Conservation (phyloP, 257 asterid genomes). For the Plantago elongata region DNA sequence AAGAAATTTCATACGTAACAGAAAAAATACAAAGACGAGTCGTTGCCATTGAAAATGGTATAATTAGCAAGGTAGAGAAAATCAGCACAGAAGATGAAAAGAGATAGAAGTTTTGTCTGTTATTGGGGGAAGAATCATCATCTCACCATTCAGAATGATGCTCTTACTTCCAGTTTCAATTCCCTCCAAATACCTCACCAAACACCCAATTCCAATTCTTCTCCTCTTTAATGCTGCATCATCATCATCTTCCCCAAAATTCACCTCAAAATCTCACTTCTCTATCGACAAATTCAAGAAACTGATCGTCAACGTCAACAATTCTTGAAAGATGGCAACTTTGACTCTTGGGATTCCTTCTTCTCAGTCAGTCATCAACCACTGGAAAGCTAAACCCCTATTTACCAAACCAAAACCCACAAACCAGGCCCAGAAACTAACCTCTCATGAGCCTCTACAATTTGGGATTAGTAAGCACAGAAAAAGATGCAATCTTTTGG, state of each 20-base stretch:
- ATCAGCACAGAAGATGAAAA: not conserved
- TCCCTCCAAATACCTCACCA: constrained; percentile 16
- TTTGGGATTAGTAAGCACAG: constrained; percentile 22
- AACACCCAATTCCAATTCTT: not conserved
- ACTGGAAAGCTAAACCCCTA: constrained; percentile 25
- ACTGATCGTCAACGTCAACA: constrained; percentile 7
- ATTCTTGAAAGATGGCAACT: constrained; percentile 34
- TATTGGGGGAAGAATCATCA: constrained; percentile 13
- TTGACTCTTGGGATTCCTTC: constrained; percentile 29
- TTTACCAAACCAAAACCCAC: constrained; percentile 26
- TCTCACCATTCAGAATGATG: constrained; percentile 10
- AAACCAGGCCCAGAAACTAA: not conserved
- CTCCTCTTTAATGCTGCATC: constrained; percentile 6
- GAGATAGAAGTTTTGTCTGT: constrained; percentile 11
- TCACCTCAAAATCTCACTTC: not conserved
- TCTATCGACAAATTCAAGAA: not conserved
- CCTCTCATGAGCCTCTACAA: constrained; percentile 24
- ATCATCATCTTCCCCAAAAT: not conserved
- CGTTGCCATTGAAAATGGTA: too few relatives aligned
- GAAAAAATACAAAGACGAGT: too few relatives aligned
- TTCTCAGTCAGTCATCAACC: constrained; percentile 29
- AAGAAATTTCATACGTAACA: too few relatives aligned
- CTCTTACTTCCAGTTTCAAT: not conserved
- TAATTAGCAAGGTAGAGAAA: not conserved
- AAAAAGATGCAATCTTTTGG: constrained; percentile 23